These are phyloP conservation scores for Geotrichum fermentans DNA, from an alignment of 1,139 yeast genomes.

Conservation along the genomic window DNA sequence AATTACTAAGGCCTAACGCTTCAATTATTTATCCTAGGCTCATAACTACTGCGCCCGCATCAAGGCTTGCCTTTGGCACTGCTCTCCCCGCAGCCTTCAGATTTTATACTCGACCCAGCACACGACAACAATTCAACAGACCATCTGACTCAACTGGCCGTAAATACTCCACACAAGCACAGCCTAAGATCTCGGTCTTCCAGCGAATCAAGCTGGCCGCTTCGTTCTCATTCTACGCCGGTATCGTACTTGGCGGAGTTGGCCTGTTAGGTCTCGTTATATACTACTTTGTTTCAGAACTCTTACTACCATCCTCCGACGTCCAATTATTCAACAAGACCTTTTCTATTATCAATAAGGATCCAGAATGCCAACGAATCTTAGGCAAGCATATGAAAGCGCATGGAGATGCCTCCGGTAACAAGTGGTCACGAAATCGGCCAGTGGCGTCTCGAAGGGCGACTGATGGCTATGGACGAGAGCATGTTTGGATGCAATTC, in stretches of 20 bases:
- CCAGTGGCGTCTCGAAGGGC: conserved; percentile 54
- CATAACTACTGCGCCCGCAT: neutral
- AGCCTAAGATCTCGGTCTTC: conserved; percentile 5
- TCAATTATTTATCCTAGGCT: too few relatives aligned
- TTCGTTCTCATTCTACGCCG: conserved; percentile 50
- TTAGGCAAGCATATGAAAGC: conserved; percentile 69
- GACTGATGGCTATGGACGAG: conserved; percentile 66
- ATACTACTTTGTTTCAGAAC: conserved; percentile 69
- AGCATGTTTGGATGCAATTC: conserved; percentile 77
- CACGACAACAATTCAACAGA: neutral
- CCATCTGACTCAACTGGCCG: neutral
- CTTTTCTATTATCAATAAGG: conserved; percentile 66
- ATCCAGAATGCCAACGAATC: conserved; percentile 53
- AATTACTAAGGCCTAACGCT: neutral
- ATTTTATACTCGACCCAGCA: neutral
- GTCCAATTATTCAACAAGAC: conserved; percentile 86
- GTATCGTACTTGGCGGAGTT: conserved; percentile 51
- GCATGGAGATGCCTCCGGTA: conserved; percentile 64
- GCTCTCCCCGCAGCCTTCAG: neutral
- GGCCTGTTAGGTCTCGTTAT: conserved; percentile 63
- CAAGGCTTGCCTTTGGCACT: neutral
- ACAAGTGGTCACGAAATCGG: conserved; percentile 82
- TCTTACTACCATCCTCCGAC: conserved; percentile 85
- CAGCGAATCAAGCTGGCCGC: conserved; percentile 38
- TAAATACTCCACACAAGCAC: conserved; percentile 2